A percentile compares a stretch with the other conserved stretches of the same genome.
Evolutionary conservation across 495 filamentous ascomycete species (phyloP).

Genomic region (Bombardia bombarda): DNA sequence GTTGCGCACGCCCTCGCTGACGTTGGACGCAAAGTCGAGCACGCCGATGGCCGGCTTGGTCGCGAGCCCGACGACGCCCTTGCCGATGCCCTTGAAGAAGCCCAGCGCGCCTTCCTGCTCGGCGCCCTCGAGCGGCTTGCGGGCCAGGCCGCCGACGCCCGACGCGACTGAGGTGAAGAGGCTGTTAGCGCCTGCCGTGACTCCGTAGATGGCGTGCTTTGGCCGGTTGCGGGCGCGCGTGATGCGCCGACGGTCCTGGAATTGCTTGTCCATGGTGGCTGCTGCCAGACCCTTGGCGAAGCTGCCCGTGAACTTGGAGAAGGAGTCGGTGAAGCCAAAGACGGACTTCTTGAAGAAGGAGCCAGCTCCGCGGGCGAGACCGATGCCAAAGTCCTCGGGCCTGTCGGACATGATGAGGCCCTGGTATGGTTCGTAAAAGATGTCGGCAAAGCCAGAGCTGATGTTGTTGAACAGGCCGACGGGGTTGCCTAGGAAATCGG

Average conservation of each 20-base stretch:
- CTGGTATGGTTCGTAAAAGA: slow-evolving; percentile 99
- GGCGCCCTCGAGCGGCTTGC: slow-evolving; percentile 89
- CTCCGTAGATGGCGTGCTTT: slow-evolving; percentile 93
- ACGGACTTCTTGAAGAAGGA: slow-evolving; percentile 98
- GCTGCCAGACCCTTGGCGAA: slow-evolving; percentile 93
- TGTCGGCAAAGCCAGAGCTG: slow-evolving; percentile 90
- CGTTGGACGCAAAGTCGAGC: slow-evolving; percentile 92
- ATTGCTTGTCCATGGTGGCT: slow-evolving; percentile 95
- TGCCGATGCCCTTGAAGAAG: slow-evolving; percentile 96
- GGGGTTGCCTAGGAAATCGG: slow-evolving; percentile 97
- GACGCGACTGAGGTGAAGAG: slow-evolving; percentile 87
- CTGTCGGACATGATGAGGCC: slow-evolving; percentile 92
- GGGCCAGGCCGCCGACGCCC: slow-evolving; percentile 84
- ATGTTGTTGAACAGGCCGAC: slow-evolving; percentile 98
- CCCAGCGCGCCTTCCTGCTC: slow-evolving; percentile 90
- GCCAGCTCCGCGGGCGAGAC: slow-evolving; percentile 91
- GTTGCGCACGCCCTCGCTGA: slow-evolving; percentile 94
- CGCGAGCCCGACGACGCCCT: slow-evolving; percentile 82
- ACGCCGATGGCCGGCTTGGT: slow-evolving; percentile 97
- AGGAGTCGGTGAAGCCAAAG: slow-evolving; percentile 90
- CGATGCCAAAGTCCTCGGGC: slow-evolving; percentile 87
- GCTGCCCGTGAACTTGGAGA: slow-evolving; percentile 93
- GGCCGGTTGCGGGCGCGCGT: slow-evolving; percentile 87
- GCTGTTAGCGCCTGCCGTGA: slow-evolving; percentile 90
- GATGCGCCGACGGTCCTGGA: slow-evolving; percentile 92